Base-by-base conservation (phyloP, 345 rosid genomes). In the Hypericum perforatum region DNA sequence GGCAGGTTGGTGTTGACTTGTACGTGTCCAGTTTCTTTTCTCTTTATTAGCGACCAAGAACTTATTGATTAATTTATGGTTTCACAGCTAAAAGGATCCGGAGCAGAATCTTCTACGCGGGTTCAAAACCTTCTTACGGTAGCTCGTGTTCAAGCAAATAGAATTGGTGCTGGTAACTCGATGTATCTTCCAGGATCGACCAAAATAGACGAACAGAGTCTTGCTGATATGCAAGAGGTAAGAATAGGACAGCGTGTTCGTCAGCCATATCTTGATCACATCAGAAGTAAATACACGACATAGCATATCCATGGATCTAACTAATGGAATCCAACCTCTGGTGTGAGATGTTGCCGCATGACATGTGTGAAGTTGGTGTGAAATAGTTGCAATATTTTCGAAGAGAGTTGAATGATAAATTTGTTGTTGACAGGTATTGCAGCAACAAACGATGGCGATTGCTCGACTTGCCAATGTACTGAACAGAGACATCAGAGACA, bases 151-250 rank as follows among this genome's bases (percentile, higher is more conserved):
- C 99, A 88, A 80, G 90, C 75, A 41, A 78, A 78, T 75, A 70
- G 72, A 7, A 52, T 79, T 6, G 76, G 83, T 60, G 65, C 70
- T 39, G 86, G 82, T 59, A 76, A 80, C 56, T 77, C 91, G 62
- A 40, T 82, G 60, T 78, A 77, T 70, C 87, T 89, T 54, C 89
- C 94, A 8, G 99, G 92, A 53, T 94, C 99, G 63, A 74, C 99
- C 54, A 94, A 88, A 75, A 84, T 89, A 73, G 85, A 86, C 9
- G 97, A 86, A 62, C 95, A 82, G 74, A 89, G 99, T 71, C 84
- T 94, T 61, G 73, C 82, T 11, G 94, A 94, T 65, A 84, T 94
- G 95, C 97, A 94, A 69, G 97, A 89, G 87, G 99, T 82, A 72
- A 56, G 63, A 39, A 2, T 5, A 6, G 46, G 16, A 37, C 13